Conservation (phyloP, 768 basidiomycete species). For the Termitomyces sp. region DNA sequence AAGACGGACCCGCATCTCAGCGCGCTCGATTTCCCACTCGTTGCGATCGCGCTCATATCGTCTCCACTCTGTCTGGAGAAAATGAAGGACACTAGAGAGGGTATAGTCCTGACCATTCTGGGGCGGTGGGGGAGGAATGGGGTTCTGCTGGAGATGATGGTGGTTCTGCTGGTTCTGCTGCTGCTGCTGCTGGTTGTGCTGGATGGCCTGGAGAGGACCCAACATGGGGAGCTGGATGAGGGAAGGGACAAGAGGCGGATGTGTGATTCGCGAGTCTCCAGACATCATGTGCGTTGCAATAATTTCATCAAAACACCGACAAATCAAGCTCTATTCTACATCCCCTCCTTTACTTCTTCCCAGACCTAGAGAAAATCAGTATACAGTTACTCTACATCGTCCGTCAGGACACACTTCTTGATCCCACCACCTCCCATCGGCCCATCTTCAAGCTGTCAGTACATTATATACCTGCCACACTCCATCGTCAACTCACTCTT, state of each 20-base stretch:
- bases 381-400: neutral
- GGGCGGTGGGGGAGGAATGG: slow-evolving; percentile 69
- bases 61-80: slow-evolving; percentile 97
- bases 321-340: slow-evolving; percentile 31
- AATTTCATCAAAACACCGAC: slow-evolving; percentile 32
- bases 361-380: slow-evolving; percentile 40
- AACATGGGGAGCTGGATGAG: slow-evolving; percentile 63
- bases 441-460: slow-evolving; percentile 43
- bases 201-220: slow-evolving; percentile 61
- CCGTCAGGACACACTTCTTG: slow-evolving; percentile 68
- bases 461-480: neutral
- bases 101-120: slow-evolving; percentile 91
- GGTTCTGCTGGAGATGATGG: slow-evolving; percentile 40
- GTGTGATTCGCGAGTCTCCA: slow-evolving; percentile 18
- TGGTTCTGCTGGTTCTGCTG: slow-evolving; percentile 53
- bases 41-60: slow-evolving; percentile 97
- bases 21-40: slow-evolving; percentile 99
- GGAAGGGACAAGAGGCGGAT: slow-evolving; percentile 16
- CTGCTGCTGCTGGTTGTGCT: slow-evolving; percentile 52
- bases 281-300: slow-evolving; percentile 16
- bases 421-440: slow-evolving; percentile 67
- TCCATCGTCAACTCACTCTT: slow-evolving; percentile 38
- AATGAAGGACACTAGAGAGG: slow-evolving; percentile 92
- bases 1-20: slow-evolving; percentile 90
- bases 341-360: slow-evolving; percentile 50